Base-by-base conservation (phyloP, 768 basidiomycete species). In the Hypholoma sublateritium region DNA sequence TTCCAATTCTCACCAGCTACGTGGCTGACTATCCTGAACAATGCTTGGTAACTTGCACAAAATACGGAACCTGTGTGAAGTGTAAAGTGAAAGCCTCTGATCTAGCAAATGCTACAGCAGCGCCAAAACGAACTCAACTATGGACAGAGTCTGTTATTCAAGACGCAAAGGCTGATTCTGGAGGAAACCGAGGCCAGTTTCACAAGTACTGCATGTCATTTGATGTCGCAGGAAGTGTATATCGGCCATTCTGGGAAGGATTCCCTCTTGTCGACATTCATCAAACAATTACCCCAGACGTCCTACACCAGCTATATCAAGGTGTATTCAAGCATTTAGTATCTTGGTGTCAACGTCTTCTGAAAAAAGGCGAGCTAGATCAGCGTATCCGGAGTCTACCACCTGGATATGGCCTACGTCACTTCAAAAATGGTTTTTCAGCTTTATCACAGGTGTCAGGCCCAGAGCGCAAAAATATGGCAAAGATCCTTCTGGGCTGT, bases 361-460 rank as follows among this genome's bases (percentile, higher is more conserved):
- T 65, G 11, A 14, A 41, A 3, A 53, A 54, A 4, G 34, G 35
- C 0, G 50, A 64, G 1, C 50, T 60, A 2, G 72, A 74, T 37
- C 17, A 35, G 4, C 42, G 56, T 1, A 57, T 65, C 54, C 73
- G 2, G 72, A 75, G 14, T 68, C 78, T 65, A 35, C 80, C 71
- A 4, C 50, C 48, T 1, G 58, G 63, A 16, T 60, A 62, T 39
- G 67, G 69, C 0, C 56, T 78, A 1, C 70, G 71, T 0, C 70
- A 70, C 14, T 79, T 80, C 65, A 66, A 65, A 34, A 73, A 73
- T 14, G 77, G 78, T 0, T 74, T 80, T 17, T 75, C 73, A 2
- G 51, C 55, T 0, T 48, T 80, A 3, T 72, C 72, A 5, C 77
- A 79, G 59, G 72, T 75, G 53, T 76, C 75, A 62, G 43, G 43